Base-by-base conservation (phyloP, 208 protist genomes). In the Trypanosoma grayi region DNA sequence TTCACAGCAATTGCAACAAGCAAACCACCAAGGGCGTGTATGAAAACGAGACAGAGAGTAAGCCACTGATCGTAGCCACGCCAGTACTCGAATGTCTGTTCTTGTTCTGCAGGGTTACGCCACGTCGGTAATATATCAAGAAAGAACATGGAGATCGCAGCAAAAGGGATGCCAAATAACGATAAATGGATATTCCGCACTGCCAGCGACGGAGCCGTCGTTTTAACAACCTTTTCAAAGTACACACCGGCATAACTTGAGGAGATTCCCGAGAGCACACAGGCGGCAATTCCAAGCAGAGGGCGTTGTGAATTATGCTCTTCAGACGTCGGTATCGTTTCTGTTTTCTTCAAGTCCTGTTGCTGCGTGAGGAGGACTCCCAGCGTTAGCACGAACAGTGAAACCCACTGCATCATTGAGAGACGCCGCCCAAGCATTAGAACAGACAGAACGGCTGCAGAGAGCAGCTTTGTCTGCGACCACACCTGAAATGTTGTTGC, bases 241-340 rank as follows among this genome's bases (percentile, higher is more conserved):
- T 94, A 94, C 47, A 94, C 87, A 31, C 73, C 66, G 9, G 87
- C 84, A 63, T 85, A 92, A 61, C 80, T 87, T n/a, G 83, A 89
- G 4, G 75, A 86, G 2, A 90, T 43, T 16, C 78, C 83, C 10
- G 79, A 87, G 4, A 87, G 37, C 0, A 90, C 57, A 56, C 86
- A 93, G 13, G 77, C 66, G 2, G 40, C 31, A 18, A 86, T 73
- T 4, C 86, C 86, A 31, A 88, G 44, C 0, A 91, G 20, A 14
- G 70, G 60, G 7, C 48, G 28, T 44, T 65, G 55, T 13, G 14
- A 20, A 11, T 16, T 20, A 11, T 46, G 10, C 13, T 33, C 43
- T 14, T 47, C 55, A 11, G 54, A 46, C 39, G 44, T 43, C 1
- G 30, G 0, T 14, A 27, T 50, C 31, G 18, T 56, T 18, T 34